Percentiles rank a stretch among this genome's conserved stretches.
phyloP scores from a whole-genome alignment of 139 green algal genomes.

The Marvania coccoides region DNA sequence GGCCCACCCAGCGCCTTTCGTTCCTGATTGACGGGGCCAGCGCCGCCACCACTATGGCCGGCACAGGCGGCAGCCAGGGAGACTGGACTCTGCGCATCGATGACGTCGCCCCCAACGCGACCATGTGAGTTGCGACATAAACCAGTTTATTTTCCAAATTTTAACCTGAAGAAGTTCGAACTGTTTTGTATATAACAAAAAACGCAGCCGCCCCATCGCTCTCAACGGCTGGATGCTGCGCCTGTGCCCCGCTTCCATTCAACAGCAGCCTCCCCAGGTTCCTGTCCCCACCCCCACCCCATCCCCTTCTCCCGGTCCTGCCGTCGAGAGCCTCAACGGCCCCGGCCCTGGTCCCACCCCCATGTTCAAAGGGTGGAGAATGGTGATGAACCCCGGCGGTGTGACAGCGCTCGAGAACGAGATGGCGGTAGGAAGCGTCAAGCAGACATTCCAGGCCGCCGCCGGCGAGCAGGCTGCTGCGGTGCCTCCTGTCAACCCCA shows the following conservation, averaged over 20 bases:
- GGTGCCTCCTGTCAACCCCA: too few species aligned
- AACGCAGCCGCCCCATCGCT: constrained; percentile 10
- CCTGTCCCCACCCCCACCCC: neutral
- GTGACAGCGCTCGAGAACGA: too few species aligned
- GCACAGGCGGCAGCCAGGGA: constrained; percentile 13
- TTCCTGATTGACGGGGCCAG: constrained; percentile 4
- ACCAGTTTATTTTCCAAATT: too few species aligned
- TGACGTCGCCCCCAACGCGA: constrained; percentile 22
- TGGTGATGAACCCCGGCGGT: neutral
- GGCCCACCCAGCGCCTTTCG: constrained; percentile 7
- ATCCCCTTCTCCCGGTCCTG: neutral
- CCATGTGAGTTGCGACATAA: too few species aligned
- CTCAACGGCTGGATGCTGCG: constrained; percentile 15
- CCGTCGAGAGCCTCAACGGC: neutral
- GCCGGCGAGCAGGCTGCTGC: too few species aligned
- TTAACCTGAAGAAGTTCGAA: too few species aligned
- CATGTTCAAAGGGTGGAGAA: neutral
- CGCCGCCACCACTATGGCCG: neutral
- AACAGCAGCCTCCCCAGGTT: neutral
- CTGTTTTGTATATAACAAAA: too few species aligned
- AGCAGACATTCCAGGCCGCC: too few species aligned
- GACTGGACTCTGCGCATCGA: constrained; percentile 5
- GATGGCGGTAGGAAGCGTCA: too few species aligned
- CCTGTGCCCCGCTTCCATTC: neutral
- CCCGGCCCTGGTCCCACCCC: neutral